These are phyloP conservation scores for Leishmania guyanensis DNA, from an alignment of 208 protist species.

Conservation along the genomic window DNA sequence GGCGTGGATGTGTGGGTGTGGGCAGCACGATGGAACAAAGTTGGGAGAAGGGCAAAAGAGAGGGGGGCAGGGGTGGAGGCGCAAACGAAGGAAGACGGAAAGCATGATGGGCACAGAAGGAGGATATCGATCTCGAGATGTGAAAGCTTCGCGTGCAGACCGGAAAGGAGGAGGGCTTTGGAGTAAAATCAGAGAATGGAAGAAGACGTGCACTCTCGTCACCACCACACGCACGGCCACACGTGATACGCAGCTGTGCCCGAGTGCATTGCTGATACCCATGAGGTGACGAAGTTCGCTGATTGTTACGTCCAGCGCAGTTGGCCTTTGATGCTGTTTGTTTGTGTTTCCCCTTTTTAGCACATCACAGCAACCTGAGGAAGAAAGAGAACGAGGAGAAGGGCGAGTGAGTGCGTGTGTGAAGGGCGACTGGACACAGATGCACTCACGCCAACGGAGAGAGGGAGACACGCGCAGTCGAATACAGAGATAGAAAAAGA, in stretches of 20 bases:
- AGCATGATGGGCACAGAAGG: neutral
- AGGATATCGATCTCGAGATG: neutral
- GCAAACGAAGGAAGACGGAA: neutral
- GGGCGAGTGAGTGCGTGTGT: neutral
- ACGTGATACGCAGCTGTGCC: neutral
- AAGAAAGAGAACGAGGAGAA: neutral
- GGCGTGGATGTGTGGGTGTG: neutral
- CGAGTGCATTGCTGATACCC: neutral
- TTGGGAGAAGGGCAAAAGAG: neutral
- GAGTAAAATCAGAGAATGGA: neutral
- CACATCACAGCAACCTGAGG: neutral
- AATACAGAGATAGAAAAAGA: neutral
- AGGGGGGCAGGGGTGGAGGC: neutral
- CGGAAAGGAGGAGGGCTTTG: neutral
- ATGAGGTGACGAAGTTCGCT: neutral
- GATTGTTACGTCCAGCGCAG: no score
- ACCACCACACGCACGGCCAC: constrained; percentile 1
- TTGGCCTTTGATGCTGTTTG: neutral
- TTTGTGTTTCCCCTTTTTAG: neutral
- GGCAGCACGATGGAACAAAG: neutral
- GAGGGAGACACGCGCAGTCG: neutral
- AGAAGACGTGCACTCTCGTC: neutral
- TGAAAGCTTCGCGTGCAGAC: neutral
- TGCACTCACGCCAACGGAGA: neutral
- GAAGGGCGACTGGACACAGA: neutral